phyloP scores from a whole-genome alignment of 768 basidiomycete genomes.

The Jaapia argillacea region DNA sequence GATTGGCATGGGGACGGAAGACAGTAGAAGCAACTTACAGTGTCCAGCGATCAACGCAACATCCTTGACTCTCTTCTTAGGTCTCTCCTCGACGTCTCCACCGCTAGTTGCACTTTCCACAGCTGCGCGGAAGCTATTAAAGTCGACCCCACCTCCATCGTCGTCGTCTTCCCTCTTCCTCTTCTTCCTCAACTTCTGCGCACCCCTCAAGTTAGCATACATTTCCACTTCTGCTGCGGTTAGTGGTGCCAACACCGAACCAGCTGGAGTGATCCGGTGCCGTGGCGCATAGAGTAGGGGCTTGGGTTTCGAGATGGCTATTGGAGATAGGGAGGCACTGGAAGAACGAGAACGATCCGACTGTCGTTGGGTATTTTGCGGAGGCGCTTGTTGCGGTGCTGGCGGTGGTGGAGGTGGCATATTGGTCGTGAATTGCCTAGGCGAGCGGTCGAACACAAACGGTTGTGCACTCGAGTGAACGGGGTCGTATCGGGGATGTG shows the following conservation, averaged over 20 bases:
- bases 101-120: too few relatives aligned
- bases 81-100: conserved; percentile 19
- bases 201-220: conserved; percentile 17
- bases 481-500: not conserved
- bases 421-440: not conserved
- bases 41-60: conserved; percentile 67
- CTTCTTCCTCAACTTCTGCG: not conserved
- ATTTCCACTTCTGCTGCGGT: conserved; percentile 49
- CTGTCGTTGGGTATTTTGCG: too few relatives aligned
- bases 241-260: conserved; percentile 34
- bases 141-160: not conserved
- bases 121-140: too few relatives aligned
- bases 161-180: not conserved
- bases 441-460: not conserved
- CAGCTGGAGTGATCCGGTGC: conserved; percentile 15
- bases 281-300: conserved; percentile 14
- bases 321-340: conserved; percentile 23
- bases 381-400: conserved; percentile 15
- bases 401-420: conserved; percentile 13
- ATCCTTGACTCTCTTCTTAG: conserved; percentile 48
- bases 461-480: not conserved
- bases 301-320: conserved; percentile 11
- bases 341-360: too few relatives aligned
- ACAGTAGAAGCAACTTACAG: conserved; percentile 38
- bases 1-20: conserved; percentile 2